Conservation (phyloP, 1,284 basidiomycete genomes). For the Takashimella koratensis region DNA sequence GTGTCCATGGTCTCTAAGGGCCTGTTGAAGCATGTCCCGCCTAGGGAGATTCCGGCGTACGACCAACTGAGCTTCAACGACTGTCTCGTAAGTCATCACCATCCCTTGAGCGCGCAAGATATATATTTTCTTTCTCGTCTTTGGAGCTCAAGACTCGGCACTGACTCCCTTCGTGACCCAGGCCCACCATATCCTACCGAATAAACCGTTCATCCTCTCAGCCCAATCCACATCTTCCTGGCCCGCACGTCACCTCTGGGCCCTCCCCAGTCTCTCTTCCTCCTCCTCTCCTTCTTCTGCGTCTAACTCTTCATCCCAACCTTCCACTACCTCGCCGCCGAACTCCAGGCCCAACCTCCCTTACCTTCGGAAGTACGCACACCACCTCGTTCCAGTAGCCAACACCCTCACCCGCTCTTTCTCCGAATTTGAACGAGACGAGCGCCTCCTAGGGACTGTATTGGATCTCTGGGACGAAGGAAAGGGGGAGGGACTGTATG, state of each 20-base stretch:
- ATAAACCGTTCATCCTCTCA: slow-evolving; percentile 40
- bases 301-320: no score
- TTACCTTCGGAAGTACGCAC: slow-evolving; percentile 29
- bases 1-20: no score
- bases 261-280: not conserved
- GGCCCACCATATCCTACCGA: slow-evolving; percentile 39
- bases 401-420: slow-evolving; percentile 36
- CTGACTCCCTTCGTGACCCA: no score
- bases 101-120: not conserved
- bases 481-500: slow-evolving; percentile 45
- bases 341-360: slow-evolving; percentile 31
- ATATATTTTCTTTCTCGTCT: not conserved
- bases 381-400: slow-evolving; percentile 46
- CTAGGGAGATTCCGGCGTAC: slow-evolving; percentile 13
- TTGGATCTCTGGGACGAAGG: slow-evolving; percentile 47
- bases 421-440: slow-evolving; percentile 44
- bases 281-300: not conserved
- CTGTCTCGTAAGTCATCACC: slow-evolving; percentile 9
- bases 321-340: no score
- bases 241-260: slow-evolving; percentile 16
- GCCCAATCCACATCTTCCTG: slow-evolving; percentile 21
- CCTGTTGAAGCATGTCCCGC: not conserved
- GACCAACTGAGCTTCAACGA: slow-evolving; percentile 7
- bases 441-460: slow-evolving; percentile 45
- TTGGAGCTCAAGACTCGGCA: no score